These are phyloP conservation scores for Tuber umbilicatum DNA, from an alignment of 495 filamentous ascomycete species.

Conservation along the genomic window DNA sequence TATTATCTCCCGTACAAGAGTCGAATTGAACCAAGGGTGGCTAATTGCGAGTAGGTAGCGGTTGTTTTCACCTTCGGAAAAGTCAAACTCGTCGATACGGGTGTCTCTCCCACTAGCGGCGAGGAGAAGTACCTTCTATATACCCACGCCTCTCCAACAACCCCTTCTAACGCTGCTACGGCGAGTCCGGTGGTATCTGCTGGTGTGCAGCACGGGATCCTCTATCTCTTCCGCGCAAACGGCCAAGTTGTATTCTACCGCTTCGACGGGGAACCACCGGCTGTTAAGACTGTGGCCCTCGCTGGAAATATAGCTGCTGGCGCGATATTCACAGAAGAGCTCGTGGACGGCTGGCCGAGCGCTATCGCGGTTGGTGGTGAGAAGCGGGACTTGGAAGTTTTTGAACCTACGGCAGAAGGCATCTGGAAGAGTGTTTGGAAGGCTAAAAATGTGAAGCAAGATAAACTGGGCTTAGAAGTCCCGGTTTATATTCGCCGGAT, in stretches of 20 bases:
- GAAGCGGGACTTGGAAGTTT: constrained; percentile 32
- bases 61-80: background rate
- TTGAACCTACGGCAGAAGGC: constrained; percentile 17
- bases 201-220: background rate
- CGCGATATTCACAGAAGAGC: constrained; percentile 11
- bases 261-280: background rate
- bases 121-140: background rate
- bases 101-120: background rate
- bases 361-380: constrained; percentile 32
- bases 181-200: background rate
- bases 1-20: background rate
- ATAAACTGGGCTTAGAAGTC: constrained; percentile 35
- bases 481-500: constrained; percentile 31
- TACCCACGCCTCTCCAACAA: background rate
- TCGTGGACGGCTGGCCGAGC: constrained; percentile 6
- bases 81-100: background rate
- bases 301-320: constrained; percentile 20
- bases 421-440: constrained; percentile 33
- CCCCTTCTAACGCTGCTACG: background rate
- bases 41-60: background rate
- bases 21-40: background rate
- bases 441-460: constrained; percentile 34
- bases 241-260: background rate
- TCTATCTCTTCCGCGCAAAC: background rate
- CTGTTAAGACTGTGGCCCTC: background rate